Evolutionary conservation across 2,329 filamentous ascomycete genomes (phyloP).

Genomic region (Coccinonectria pachysandricola): DNA sequence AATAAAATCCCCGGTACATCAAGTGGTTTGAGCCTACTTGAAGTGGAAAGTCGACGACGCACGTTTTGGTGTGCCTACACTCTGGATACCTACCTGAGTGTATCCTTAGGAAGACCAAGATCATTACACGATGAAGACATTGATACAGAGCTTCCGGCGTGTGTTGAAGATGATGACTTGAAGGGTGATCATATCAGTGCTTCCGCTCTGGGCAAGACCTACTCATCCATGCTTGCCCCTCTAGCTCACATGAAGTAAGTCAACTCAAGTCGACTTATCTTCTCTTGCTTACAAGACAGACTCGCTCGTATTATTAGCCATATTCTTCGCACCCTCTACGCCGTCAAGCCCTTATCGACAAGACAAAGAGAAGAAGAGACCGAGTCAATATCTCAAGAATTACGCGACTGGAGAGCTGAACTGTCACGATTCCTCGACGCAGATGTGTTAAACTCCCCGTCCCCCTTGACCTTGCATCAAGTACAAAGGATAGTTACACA

Average conservation of each 20-base stretch:
- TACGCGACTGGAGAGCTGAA: conserved; percentile 25
- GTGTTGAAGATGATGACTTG: conserved; percentile 13
- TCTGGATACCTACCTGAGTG: conserved; percentile 14
- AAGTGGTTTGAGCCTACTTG: conserved; percentile 10
- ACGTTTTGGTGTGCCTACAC: conserved; percentile 19
- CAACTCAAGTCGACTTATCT: rapidly evolving
- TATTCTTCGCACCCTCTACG: conserved; percentile 26
- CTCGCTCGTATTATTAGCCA: conserved; percentile 25
- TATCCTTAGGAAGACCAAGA: conserved; percentile 13
- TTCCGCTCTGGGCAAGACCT: conserved; percentile 3
- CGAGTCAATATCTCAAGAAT: conserved; percentile 18
- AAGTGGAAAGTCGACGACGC: conserved; percentile 13
- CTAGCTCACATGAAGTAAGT: conserved; percentile 26
- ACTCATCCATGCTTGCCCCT: conserved; percentile 23
- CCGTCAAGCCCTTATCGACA: conserved; percentile 23
- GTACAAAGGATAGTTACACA: too few relatives aligned
- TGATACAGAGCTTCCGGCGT: conserved; percentile 14
- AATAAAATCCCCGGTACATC: conserved; percentile 6
- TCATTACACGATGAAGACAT: conserved; percentile 18
- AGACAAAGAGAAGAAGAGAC: conserved; percentile 17
- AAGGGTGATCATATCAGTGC: conserved; percentile 10
- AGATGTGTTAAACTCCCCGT: too few relatives aligned
- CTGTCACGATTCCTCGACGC: conserved; percentile 28
- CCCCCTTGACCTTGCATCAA: too few relatives aligned
- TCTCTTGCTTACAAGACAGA: conserved; percentile 7